Conservation (phyloP, 192 early-diverging fungal species). For the Rhizoclosmatium globosum region DNA sequence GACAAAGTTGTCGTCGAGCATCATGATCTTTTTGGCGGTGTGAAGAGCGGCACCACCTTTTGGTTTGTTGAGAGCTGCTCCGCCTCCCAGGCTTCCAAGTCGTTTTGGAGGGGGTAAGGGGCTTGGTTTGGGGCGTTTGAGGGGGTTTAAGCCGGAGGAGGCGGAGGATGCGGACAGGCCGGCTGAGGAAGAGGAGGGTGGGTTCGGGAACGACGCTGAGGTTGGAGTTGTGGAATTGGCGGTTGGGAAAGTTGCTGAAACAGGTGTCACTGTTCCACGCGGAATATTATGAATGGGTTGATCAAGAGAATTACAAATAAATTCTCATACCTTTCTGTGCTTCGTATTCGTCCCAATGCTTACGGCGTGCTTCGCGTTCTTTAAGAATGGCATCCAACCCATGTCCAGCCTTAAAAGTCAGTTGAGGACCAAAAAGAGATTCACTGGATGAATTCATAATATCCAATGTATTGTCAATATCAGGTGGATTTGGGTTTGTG, state of each 20-base stretch:
- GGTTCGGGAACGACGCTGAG: not conserved
- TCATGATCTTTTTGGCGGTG: conserved; percentile 9
- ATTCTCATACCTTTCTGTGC: conserved; percentile 2
- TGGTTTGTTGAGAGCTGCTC: not conserved
- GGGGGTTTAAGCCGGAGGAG: not conserved
- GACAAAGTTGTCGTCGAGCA: conserved; percentile 21
- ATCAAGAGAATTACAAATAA: not conserved
- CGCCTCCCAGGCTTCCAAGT: not conserved
- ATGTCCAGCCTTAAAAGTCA: conserved; percentile 13
- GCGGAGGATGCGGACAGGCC: not conserved
- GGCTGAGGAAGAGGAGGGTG: not conserved
- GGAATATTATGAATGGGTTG: not conserved
- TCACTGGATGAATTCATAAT: conserved; percentile 13
- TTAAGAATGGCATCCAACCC: not conserved
- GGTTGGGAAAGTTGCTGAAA: conserved; percentile 1
- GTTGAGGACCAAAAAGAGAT: conserved; percentile 25
- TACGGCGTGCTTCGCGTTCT: not conserved
- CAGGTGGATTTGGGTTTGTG: not conserved
- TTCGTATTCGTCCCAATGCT: conserved; percentile 21
- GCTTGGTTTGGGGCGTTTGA: not conserved
- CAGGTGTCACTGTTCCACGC: not conserved
- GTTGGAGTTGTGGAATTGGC: not conserved
- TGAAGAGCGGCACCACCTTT: not conserved
- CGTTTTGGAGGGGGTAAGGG: not conserved
- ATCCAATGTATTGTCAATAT: not conserved